phyloP scores from a whole-genome alignment of 768 basidiomycete genomes.

The Tylopilus felleus region DNA sequence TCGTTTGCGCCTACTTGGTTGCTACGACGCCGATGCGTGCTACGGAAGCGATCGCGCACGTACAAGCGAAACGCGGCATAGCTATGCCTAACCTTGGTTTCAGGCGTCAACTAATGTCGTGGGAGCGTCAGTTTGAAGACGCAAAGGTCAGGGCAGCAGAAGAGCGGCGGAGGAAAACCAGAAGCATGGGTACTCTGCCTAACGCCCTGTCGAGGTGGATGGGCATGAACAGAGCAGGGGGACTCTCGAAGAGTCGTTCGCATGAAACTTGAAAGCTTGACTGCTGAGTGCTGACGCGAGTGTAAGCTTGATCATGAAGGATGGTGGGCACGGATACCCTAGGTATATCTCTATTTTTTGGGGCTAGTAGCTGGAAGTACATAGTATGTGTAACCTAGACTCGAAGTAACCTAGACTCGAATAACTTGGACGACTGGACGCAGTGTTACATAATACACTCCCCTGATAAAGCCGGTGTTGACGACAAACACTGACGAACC shows the following conservation, averaged over 20 bases:
- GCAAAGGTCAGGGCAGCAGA: constrained; percentile 17
- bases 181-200: constrained; percentile 1
- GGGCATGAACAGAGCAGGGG: constrained; percentile 1
- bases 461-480: not conserved
- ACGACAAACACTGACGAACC: not conserved
- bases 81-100: constrained; percentile 69
- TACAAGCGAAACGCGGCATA: constrained; percentile 54
- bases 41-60: constrained; percentile 51
- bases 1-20: constrained; percentile 71
- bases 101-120: constrained; percentile 49
- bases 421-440: too few relatives aligned
- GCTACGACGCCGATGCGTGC: constrained; percentile 49
- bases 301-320: not conserved
- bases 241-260: not conserved
- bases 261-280: constrained; percentile 1
- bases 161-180: constrained; percentile 15
- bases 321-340: not conserved
- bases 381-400: not conserved
- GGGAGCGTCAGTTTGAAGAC: constrained; percentile 31
- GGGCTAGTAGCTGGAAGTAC: too few relatives aligned
- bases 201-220: constrained; percentile 19
- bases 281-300: not conserved
- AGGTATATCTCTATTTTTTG: not conserved
- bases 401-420: not conserved
- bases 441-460: constrained; percentile 18